Conservation (phyloP, 1,284 basidiomycete genomes). For the Ustilago tritici region DNA sequence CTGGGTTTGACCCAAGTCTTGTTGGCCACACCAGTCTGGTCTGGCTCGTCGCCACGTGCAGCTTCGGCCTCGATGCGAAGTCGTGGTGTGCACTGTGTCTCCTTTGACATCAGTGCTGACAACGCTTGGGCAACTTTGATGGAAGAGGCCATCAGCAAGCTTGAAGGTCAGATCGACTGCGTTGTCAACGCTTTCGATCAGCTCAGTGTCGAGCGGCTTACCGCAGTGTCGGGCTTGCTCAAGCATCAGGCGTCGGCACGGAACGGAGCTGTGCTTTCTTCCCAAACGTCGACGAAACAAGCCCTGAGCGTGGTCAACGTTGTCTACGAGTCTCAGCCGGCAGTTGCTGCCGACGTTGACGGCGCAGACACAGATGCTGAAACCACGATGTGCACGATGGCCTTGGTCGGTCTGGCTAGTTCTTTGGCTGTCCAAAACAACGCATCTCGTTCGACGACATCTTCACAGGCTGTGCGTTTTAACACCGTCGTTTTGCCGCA, state of each 20-base stretch:
- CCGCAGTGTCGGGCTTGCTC: conserved; percentile 6
- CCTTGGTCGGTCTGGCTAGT: conserved; percentile 9
- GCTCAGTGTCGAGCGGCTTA: background rate
- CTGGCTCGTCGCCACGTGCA: background rate
- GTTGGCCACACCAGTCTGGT: conserved; percentile 11
- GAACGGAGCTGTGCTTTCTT: background rate
- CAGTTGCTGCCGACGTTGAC: background rate
- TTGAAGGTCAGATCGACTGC: conserved; percentile 19
- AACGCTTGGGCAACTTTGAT: conserved; percentile 1
- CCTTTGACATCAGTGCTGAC: background rate
- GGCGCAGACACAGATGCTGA: background rate
- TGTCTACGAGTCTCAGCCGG: conserved; percentile 7
- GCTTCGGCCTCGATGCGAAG: background rate
- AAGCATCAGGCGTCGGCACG: conserved; percentile 4
- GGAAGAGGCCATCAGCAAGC: background rate
- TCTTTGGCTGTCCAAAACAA: background rate
- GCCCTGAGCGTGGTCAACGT: conserved; percentile 17
- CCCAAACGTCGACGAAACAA: background rate
- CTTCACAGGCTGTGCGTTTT: background rate
- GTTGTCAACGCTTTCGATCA: conserved; percentile 23
- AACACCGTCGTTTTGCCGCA: conserved; percentile 2
- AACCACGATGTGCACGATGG: conserved; percentile 1
- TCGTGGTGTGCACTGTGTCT: conserved; percentile 1
- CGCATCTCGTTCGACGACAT: background rate
- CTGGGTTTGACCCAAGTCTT: conserved; percentile 14